Evolutionary conservation across 2,329 filamentous ascomycete genomes (phyloP).

Genomic region (Paecilomyces dactylethromorphus): DNA sequence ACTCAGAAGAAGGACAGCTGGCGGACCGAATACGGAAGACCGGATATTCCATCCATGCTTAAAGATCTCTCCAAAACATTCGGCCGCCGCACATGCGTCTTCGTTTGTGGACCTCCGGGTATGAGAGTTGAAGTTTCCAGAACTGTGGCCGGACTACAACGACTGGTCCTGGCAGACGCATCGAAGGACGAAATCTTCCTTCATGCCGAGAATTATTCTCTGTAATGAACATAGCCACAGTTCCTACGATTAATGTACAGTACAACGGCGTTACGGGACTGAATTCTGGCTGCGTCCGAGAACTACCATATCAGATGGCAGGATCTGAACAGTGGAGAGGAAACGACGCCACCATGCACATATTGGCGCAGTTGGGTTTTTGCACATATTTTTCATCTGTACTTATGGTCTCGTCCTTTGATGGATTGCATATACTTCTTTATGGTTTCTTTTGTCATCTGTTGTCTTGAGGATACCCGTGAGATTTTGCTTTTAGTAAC

Average conservation of each 20-base stretch:
- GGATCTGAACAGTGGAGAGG: neutral
- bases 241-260: neutral
- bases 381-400: neutral
- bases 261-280: neutral
- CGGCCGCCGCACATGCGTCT: constrained; percentile 76
- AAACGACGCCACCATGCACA: neutral
- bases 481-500: neutral
- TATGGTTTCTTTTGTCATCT: no score
- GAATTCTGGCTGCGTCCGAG: neutral
- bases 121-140: constrained; percentile 87
- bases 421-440: neutral
- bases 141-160: constrained; percentile 75
- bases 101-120: constrained; percentile 80
- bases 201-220: constrained; percentile 91
- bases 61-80: constrained; percentile 75
- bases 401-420: neutral
- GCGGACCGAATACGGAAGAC: constrained; percentile 87
- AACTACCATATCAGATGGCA: no score
- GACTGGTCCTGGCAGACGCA: constrained; percentile 71
- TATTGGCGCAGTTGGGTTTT: neutral
- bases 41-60: constrained; percentile 81
- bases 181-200: constrained; percentile 83
- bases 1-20: constrained; percentile 60
- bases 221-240: constrained; percentile 43
- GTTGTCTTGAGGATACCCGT: neutral